Conservation (phyloP, 140 eudicot genomes). For the Bidens hawaiensis region DNA sequence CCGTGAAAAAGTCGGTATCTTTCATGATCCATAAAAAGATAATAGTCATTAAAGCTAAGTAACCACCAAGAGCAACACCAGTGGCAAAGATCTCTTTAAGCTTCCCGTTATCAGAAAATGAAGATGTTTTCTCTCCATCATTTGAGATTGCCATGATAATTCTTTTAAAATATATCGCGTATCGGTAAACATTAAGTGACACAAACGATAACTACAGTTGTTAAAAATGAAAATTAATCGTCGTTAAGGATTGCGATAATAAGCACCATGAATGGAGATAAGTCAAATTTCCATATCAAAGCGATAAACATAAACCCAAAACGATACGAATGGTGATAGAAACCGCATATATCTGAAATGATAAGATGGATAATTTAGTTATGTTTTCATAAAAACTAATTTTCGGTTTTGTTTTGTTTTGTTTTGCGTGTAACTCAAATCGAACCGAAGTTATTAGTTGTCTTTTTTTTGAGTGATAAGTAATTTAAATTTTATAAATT, state of each 20-base stretch:
- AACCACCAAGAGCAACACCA: constrained; percentile 79
- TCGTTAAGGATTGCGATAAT: constrained; percentile 84
- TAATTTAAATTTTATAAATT: too few species aligned
- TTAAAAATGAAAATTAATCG: constrained; percentile 34
- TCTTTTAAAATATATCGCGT: constrained; percentile 26
- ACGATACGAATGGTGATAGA: constrained; percentile 95
- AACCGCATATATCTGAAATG: constrained; percentile 82
- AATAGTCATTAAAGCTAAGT: constrained; percentile 81
- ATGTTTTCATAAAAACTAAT: too few species aligned
- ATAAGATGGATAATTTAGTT: neutral
- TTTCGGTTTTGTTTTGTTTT: too few species aligned
- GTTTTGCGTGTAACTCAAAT: too few species aligned
- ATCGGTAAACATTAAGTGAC: neutral
- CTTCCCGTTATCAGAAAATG: constrained; percentile 90
- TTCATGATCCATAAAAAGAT: constrained; percentile 74
- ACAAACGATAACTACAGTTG: neutral
- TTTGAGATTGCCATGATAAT: constrained; percentile 92
- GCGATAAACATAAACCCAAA: constrained; percentile 86
- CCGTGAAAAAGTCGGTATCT: constrained; percentile 71
- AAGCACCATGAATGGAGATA: constrained; percentile 93
- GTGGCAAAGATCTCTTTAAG: constrained; percentile 86
- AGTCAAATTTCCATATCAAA: constrained; percentile 83
- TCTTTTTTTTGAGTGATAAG: too few species aligned
- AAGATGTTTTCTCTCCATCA: constrained; percentile 87
- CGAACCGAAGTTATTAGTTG: too few species aligned